Evolutionary conservation across 2,329 filamentous ascomycete species (phyloP).

Genomic region (Fusarium sp.): DNA sequence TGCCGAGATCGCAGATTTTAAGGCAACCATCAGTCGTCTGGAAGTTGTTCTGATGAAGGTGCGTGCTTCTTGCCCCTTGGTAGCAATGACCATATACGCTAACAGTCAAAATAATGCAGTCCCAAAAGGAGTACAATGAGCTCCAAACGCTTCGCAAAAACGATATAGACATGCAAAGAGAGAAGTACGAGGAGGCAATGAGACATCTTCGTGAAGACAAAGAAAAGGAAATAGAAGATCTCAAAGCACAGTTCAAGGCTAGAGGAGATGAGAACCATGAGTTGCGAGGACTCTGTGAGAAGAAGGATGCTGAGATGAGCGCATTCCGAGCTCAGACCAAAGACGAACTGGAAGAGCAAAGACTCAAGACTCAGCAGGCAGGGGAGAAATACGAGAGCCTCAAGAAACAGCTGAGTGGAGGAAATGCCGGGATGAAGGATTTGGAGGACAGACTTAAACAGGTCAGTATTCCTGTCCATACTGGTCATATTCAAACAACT

Average conservation of each 20-base stretch:
- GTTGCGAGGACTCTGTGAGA: constrained; percentile 19
- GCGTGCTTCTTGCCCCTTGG: constrained; percentile 18
- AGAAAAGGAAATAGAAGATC: constrained; percentile 62
- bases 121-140: constrained; percentile 66
- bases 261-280: constrained; percentile 32
- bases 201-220: constrained; percentile 19
- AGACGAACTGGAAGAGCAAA: constrained; percentile 42
- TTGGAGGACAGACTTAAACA: constrained; percentile 42
- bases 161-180: constrained; percentile 33
- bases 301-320: constrained; percentile 25
- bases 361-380: constrained; percentile 43
- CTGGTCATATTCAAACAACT: constrained; percentile 46
- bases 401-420: constrained; percentile 46
- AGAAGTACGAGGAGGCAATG: constrained; percentile 25
- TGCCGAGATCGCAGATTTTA: constrained; percentile 73
- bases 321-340: constrained; percentile 47
- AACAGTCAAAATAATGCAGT: constrained; percentile 53
- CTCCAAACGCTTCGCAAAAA: constrained; percentile 33
- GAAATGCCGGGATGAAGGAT: constrained; percentile 35
- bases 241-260: constrained; percentile 31
- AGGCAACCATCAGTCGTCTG: constrained; percentile 70
- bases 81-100: neutral
- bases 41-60: constrained; percentile 74
- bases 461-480: constrained; percentile 37
- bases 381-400: constrained; percentile 45